Conservation (phyloP, 192 early-diverging fungal genomes). For the Podila horticola region DNA sequence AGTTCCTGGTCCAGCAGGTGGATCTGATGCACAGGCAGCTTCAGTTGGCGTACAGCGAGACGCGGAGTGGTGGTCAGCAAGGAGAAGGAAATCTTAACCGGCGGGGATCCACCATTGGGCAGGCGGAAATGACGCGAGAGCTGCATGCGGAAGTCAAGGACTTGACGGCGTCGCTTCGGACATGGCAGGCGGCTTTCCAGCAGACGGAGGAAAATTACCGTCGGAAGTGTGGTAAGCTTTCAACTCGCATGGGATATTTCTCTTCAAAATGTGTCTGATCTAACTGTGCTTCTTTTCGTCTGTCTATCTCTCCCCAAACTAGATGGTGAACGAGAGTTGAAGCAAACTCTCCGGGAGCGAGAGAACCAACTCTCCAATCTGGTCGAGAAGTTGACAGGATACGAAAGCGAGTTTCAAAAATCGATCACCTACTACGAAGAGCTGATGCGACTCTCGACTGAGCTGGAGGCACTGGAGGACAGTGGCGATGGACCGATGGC, state of each 20-base stretch:
- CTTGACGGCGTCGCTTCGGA: slow-evolving; percentile 17
- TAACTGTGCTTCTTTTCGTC: background rate
- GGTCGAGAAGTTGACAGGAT: slow-evolving; percentile 20
- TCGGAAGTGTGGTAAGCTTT: slow-evolving; percentile 39
- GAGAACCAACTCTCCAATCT: slow-evolving; percentile 27
- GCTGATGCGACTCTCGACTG: slow-evolving; percentile 8
- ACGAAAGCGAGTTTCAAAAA: slow-evolving; percentile 21
- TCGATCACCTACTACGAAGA: slow-evolving; percentile 26
- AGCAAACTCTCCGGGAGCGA: slow-evolving; percentile 32
- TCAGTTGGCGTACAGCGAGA: slow-evolving; percentile 24
- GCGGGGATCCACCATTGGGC: background rate
- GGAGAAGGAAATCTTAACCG: background rate
- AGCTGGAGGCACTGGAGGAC: slow-evolving; percentile 13
- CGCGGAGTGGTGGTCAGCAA: background rate
- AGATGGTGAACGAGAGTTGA: slow-evolving; percentile 38
- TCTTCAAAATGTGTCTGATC: background rate
- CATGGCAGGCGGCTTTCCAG: slow-evolving; percentile 40
- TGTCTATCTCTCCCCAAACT: background rate
- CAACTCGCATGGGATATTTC: background rate
- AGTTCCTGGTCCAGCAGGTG: slow-evolving; percentile 44
- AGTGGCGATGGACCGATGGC: background rate
- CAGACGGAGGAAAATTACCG: slow-evolving; percentile 34
- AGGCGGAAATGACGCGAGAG: slow-evolving; percentile 27
- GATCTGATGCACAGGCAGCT: slow-evolving; percentile 45
- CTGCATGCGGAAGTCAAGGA: slow-evolving; percentile 35